These are phyloP conservation scores for Rubroboletus satanas DNA, from an alignment of 768 basidiomycete species.

Conservation along the genomic window DNA sequence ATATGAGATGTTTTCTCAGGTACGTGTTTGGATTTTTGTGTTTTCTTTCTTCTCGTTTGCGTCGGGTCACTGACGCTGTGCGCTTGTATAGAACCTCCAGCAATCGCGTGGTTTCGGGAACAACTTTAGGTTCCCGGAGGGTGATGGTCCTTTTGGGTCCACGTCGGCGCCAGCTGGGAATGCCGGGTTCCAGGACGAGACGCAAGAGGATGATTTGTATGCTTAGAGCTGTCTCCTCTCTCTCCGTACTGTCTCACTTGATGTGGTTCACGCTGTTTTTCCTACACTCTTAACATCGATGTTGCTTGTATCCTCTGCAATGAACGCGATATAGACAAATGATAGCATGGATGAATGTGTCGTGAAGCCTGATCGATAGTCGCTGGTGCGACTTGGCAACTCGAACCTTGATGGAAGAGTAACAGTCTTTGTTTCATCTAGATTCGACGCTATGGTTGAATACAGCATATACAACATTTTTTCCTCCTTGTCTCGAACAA, in stretches of 20 bases:
- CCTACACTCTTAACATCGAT: not conserved
- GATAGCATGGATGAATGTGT: not conserved
- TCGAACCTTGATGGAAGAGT: not conserved
- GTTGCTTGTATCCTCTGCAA: constrained; percentile 1
- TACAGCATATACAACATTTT: no score
- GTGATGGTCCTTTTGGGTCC: constrained; percentile 36
- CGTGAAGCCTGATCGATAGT: not conserved
- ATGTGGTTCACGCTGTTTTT: not conserved
- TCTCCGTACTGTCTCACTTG: no score
- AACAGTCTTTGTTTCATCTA: not conserved
- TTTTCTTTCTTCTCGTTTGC: not conserved
- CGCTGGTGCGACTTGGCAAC: not conserved
- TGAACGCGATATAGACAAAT: constrained; percentile 9
- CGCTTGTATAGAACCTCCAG: constrained; percentile 66
- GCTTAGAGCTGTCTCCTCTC: constrained; percentile 41
- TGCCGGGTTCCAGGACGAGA: constrained; percentile 78
- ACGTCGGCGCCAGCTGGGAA: constrained; percentile 54
- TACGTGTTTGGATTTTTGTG: constrained; percentile 29
- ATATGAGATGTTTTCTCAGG: constrained; percentile 98
- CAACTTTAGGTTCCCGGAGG: constrained; percentile 98
- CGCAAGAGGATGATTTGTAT: constrained; percentile 88
- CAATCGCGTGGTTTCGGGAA: constrained; percentile 91
- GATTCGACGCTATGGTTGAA: no score
- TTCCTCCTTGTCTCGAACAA: no score
- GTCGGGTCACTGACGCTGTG: not conserved